Evolutionary conservation across 2,329 filamentous ascomycete genomes (phyloP).

Genomic region (Pezicula neosporulosa): DNA sequence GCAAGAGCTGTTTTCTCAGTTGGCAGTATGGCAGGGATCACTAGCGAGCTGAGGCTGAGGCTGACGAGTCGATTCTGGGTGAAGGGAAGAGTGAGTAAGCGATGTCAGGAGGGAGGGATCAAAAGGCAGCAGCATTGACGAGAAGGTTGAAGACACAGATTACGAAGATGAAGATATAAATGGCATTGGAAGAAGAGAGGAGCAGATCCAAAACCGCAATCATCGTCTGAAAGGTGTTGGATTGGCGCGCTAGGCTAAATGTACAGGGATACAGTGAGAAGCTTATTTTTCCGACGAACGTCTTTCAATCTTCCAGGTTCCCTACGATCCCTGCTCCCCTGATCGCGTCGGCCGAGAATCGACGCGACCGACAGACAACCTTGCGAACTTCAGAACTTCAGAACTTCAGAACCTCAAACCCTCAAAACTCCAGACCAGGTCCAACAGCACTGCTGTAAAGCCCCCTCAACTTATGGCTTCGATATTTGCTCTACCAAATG

Average conservation of each 20-base stretch:
- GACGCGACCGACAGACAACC: too few relatives aligned
- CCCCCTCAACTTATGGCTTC: slow-evolving; percentile 26
- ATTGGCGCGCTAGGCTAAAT: background rate
- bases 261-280: background rate
- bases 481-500: slow-evolving; percentile 50
- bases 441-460: too few relatives aligned
- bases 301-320: too few relatives aligned
- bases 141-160: background rate
- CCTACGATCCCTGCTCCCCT: background rate
- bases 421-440: too few relatives aligned
- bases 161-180: background rate
- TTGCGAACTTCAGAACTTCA: too few relatives aligned
- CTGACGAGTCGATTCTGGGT: background rate
- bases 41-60: slow-evolving; percentile 4
- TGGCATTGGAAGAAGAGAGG: too few relatives aligned
- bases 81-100: background rate
- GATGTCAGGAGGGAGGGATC: background rate
- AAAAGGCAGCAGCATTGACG: background rate
- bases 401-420: too few relatives aligned
- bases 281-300: background rate
- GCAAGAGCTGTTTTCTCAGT: slow-evolving; percentile 9
- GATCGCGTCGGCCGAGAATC: too few relatives aligned
- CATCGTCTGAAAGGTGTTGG: background rate
- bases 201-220: background rate
- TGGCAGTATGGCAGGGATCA: background rate